phyloP scores from a whole-genome alignment of 2,329 filamentous ascomycete species.

The Fusarium clavum region DNA sequence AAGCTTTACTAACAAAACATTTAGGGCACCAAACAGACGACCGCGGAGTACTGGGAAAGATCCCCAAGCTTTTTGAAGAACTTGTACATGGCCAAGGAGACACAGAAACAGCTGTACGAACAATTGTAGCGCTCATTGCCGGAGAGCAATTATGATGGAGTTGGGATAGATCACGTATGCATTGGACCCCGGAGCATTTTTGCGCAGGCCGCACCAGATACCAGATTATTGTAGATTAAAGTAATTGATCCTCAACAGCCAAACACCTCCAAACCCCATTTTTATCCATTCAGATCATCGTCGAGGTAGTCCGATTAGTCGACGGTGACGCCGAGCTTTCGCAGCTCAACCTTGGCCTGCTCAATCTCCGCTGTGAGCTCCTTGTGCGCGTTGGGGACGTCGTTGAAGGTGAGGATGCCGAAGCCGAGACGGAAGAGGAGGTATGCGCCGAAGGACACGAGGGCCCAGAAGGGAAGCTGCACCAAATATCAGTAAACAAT shows the following conservation, averaged over 20 bases:
- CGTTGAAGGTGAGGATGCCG: constrained; percentile 96
- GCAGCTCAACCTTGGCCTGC: constrained; percentile 78
- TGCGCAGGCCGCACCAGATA: constrained; percentile 35
- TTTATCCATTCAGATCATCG: constrained; percentile 34
- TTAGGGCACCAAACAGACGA: constrained; percentile 71
- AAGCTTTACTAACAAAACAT: constrained; percentile 28
- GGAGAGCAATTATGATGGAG: constrained; percentile 52
- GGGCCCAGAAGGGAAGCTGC: constrained; percentile 90
- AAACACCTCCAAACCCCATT: background rate
- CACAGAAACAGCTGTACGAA: constrained; percentile 67
- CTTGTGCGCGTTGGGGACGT: constrained; percentile 89
- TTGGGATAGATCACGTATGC: constrained; percentile 9
- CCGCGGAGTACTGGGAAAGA: constrained; percentile 64
- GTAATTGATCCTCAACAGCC: constrained; percentile 25
- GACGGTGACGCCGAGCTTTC: constrained; percentile 79
- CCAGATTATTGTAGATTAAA: constrained; percentile 36
- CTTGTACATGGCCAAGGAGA: constrained; percentile 67
- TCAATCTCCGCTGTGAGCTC: constrained; percentile 90
- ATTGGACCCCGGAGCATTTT: background rate
- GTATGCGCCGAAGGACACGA: constrained; percentile 91
- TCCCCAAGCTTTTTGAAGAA: constrained; percentile 70
- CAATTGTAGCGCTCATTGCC: constrained; percentile 69
- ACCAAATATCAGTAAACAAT: background rate
- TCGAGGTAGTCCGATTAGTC: constrained; percentile 63
- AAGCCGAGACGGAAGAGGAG: constrained; percentile 91